Base-by-base conservation (phyloP, 305 asterid genomes). In the Plantago lanceolata region DNA sequence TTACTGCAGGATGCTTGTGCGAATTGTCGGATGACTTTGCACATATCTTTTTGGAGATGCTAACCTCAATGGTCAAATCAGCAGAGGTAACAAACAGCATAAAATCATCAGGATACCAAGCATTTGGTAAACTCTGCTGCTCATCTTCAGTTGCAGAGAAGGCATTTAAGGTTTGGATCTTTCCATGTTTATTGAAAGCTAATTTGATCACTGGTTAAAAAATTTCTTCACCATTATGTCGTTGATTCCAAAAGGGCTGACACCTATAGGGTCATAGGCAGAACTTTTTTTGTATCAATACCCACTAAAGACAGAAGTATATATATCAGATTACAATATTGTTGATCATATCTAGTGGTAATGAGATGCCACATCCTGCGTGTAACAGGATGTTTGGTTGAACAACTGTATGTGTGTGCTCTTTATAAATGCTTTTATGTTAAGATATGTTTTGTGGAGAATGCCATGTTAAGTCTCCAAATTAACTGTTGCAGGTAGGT, bases 1-100 rank as follows among this genome's bases (percentile, higher is more conserved):
- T 89, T 78, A 86, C 95, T 16, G 91, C 88, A 40, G 84, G 88
- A 54, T 82, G 94, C 84, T 78, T 92, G 21, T 81, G 84, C 64
- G 91, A 82, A 65, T 53, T 80, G 67, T 83, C 91, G 28, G 83
- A 81, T 45, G 96, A 87, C 74, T 89, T 92, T 73, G 89, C 90
- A 14, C 65, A 56, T 82, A 81, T 87, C 73, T 75, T 85, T 76
- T 75, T 89, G 84, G 96, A 87, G 82, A 81, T 89, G 40, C 84
- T 92, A 64, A 70, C 63, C 51, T 78, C 76, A 58, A 63, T 70
- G 60, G 65, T 85, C 75, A 64, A 48, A 68, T 82, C 94, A 26
- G 65, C 64, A 28, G 88, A 76, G 68, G 64, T 75, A 67, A 59
- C 88, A 64, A 79, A 67, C 69, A 79, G 53, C 43, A 56, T 84